A percentile compares a stretch with the other conserved stretches of the same genome.
Conservation (phyloP, 257 asterid species). For the Nicotiana paniculata region DNA sequence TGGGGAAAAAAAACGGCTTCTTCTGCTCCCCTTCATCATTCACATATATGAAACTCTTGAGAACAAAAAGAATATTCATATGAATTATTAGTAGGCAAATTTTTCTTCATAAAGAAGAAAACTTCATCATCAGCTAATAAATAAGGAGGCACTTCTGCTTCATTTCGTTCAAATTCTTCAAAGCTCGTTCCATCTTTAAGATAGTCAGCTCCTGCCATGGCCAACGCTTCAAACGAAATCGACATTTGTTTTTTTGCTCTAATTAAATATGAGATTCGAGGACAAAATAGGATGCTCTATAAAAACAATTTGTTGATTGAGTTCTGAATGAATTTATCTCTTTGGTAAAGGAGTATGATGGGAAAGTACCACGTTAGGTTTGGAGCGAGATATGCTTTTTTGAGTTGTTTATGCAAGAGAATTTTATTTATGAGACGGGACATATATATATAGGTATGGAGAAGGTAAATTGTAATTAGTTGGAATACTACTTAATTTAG, state of each 20-base stretch:
- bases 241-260: conserved; percentile 9
- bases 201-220: conserved; percentile 40
- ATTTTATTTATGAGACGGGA: neutral
- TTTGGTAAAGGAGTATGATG: neutral
- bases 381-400: neutral
- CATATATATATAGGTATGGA: neutral
- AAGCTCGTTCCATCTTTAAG: conserved; percentile 14
- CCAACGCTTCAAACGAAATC: conserved; percentile 44
- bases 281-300: neutral
- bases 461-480: neutral
- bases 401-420: neutral
- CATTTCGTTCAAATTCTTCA: too few species aligned
- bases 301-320: neutral
- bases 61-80: neutral
- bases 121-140: neutral
- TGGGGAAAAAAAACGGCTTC: neutral
- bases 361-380: neutral
- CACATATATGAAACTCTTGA: neutral
- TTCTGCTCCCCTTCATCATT: neutral
- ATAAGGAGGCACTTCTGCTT: too few species aligned
- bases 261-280: neutral
- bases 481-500: neutral
- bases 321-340: neutral
- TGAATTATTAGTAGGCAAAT: neutral
- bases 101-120: neutral